Percentiles rank a stretch among this genome's conserved stretches.
phyloP scores from a whole-genome alignment of 805 yeast species.

The Lipomyces starkeyi region DNA sequence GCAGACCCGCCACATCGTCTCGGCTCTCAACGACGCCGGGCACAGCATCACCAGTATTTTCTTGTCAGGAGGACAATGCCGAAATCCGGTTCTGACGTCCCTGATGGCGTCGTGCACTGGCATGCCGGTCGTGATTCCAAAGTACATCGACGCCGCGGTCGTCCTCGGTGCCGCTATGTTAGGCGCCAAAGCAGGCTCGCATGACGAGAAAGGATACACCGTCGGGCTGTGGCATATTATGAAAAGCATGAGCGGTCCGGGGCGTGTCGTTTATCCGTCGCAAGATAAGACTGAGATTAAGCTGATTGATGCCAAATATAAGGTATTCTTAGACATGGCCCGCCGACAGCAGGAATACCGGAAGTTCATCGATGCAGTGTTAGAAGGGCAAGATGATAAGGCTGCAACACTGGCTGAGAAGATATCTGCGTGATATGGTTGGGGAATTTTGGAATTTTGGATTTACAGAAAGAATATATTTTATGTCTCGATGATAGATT shows the following conservation, averaged over 20 bases:
- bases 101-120: slow-evolving; percentile 92
- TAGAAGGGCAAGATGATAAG: slow-evolving; percentile 12
- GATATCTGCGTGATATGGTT: neutral
- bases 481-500: neutral
- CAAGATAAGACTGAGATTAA: slow-evolving; percentile 66
- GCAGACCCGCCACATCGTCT: slow-evolving; percentile 94
- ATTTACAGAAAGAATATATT: neutral
- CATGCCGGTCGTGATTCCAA: slow-evolving; percentile 87
- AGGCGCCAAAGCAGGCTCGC: slow-evolving; percentile 92
- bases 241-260: slow-evolving; percentile 83
- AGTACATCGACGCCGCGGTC: slow-evolving; percentile 95
- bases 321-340: slow-evolving; percentile 87
- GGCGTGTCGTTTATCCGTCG: slow-evolving; percentile 75
- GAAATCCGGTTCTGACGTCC: slow-evolving; percentile 87
- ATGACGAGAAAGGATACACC: slow-evolving; percentile 46
- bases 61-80: slow-evolving; percentile 96
- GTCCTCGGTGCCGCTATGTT: slow-evolving; percentile 94
- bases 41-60: slow-evolving; percentile 76
- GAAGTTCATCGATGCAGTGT: slow-evolving; percentile 59
- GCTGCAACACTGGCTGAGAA: neutral
- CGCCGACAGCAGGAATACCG: slow-evolving; percentile 80
- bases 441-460: too few species aligned
- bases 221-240: slow-evolving; percentile 76
- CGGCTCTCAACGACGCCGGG: slow-evolving; percentile 80
- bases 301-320: slow-evolving; percentile 78